Conservation (phyloP, 176 grass and related monocot species). For the Carex myosuroides region DNA sequence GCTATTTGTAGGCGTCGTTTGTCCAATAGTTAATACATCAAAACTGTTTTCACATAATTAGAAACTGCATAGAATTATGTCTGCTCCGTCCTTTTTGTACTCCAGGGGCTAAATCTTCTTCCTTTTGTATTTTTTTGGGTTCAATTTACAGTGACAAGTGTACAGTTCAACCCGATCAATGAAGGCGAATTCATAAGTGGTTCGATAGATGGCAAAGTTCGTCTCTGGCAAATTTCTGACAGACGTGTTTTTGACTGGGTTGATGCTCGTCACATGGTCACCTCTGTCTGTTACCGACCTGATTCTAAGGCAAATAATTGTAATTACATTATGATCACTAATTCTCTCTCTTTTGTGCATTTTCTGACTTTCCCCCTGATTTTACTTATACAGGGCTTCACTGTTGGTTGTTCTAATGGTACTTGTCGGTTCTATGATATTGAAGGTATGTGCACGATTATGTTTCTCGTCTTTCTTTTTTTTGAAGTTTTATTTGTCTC, state of each 20-base stretch:
- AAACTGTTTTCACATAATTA: not conserved
- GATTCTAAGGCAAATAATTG: constrained; percentile 62
- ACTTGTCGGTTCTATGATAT: constrained; percentile 67
- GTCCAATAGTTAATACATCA: not conserved
- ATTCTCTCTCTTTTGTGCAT: not conserved
- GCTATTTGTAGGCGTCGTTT: not conserved
- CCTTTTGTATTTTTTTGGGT: constrained; percentile 4
- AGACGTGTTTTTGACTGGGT: constrained; percentile 80
- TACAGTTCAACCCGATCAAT: constrained; percentile 80
- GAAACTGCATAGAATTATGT: not conserved
- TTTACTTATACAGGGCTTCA: constrained; percentile 53
- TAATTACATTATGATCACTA: not conserved
- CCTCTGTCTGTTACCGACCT: constrained; percentile 60
- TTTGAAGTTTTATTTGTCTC: not conserved
- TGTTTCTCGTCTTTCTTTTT: constrained; percentile 4
- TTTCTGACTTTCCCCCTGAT: constrained; percentile 11
- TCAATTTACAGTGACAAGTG: constrained; percentile 58
- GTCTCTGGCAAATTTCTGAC: constrained; percentile 68
- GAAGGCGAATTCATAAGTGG: constrained; percentile 81
- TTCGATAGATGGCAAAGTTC: constrained; percentile 86
- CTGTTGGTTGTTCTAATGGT: constrained; percentile 66
- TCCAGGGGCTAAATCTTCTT: constrained; percentile 1
- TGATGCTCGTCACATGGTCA: constrained; percentile 70
- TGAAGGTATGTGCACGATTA: constrained; percentile 34
- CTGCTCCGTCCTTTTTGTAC: not conserved